Evolutionary conservation across 2,329 filamentous ascomycete species (phyloP), one percentile per base, ranked within the genome.

Genomic region (Pseudogymnoascus destructans): DNA sequence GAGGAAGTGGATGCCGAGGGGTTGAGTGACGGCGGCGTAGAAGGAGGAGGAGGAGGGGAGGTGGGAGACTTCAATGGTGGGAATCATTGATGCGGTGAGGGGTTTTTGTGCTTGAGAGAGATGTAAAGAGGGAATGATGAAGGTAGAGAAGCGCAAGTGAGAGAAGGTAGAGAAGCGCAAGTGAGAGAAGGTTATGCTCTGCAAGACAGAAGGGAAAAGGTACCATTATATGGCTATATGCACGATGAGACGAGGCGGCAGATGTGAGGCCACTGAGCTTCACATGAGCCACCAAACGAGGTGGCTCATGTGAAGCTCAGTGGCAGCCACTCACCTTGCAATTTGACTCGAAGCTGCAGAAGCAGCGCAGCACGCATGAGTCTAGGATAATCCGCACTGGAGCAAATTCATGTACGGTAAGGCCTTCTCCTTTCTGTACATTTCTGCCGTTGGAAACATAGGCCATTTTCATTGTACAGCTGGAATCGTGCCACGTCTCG

Each of bases 31-130:
- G 62, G 86, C 80, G 19, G 90, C 80, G 72, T 89, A 95, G 75
- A 95, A 95, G 6, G 89, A 93, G 55, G 86, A 82, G 3, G 89
- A 87, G 33, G 84, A 82, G 58, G 89, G 81, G 58, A 95, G 81
- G 70, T 91, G 84, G 61, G 83, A 84, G 67, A 95, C 89, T 68
- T 81, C 75, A 63, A 82, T 67, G 63, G 75, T 75, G 55, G 80
- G 78, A 62, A 77, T 32, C 40, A 32, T 36, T 52, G 40, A 58
- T 52, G n/a, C 38, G 57, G 25, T 54, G 21, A 25, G 23, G 23
- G 57, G 7, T 25, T 38, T 60, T 57, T 52, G 56, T 57, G 19
- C n/a, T 27, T n/a, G 35, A 58, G 38, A 27, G 40, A 59, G 62
- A 58, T 59, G 63, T 65, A 59, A 60, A 63, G 57, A 63, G 61